Conservation (phyloP, 1,139 yeast species). For the Yamadazyma taylorii region DNA sequence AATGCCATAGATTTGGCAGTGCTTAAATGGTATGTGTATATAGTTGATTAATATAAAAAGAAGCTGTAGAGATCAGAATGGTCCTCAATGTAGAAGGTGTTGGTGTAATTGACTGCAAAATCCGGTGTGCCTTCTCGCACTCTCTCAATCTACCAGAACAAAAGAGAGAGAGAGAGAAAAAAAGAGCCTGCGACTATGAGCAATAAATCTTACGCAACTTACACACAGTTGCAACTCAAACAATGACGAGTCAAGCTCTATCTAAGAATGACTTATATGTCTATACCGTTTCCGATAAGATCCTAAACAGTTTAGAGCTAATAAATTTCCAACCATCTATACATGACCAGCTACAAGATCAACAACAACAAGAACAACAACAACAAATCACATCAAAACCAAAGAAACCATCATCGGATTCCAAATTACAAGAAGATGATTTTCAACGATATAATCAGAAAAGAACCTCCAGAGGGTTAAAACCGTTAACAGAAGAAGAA, state of each 20-base stretch:
- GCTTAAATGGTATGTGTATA: constrained; percentile 12
- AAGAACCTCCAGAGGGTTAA: constrained; percentile 47
- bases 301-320: constrained; percentile 51
- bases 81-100: too few relatives aligned
- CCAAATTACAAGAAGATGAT: constrained; percentile 34
- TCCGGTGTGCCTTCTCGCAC: too few relatives aligned
- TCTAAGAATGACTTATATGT: constrained; percentile 49
- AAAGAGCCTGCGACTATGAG: too few relatives aligned
- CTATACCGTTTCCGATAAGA: constrained; percentile 44
- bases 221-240: too few relatives aligned
- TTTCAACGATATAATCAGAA: constrained; percentile 62
- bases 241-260: not conserved
- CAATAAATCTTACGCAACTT: too few relatives aligned
- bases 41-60: too few relatives aligned
- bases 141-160: too few relatives aligned
- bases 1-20: constrained; percentile 78
- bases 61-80: too few relatives aligned
- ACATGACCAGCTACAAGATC: constrained; percentile 25
- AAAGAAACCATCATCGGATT: constrained; percentile 2
- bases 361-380: constrained; percentile 11
- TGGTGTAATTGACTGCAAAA: not conserved
- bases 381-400: not conserved
- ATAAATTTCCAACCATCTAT: constrained; percentile 53
- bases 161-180: too few relatives aligned
- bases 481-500: constrained; percentile 54